A percentile compares a stretch with the other conserved stretches of the same genome.
phyloP scores from a whole-genome alignment of 129 eudicot species.

The Tagetes patula region DNA sequence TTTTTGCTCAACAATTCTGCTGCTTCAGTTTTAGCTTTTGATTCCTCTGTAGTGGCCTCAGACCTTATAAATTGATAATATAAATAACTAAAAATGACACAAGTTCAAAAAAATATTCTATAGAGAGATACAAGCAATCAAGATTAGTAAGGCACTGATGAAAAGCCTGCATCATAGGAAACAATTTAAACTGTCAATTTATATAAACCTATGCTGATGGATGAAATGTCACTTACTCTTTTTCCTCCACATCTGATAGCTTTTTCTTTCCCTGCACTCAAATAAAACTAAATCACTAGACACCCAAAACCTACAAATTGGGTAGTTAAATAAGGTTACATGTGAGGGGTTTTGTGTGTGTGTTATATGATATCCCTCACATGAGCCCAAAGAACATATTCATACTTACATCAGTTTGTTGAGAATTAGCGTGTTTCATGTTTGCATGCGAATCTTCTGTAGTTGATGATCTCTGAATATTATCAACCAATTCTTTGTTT shows the following conservation, averaged over 20 bases:
- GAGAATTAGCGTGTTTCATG: slow-evolving; percentile 10
- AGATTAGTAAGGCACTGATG: background rate
- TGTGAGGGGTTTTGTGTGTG: background rate
- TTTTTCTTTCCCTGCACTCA: slow-evolving; percentile 62
- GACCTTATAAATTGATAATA: slow-evolving; percentile 32
- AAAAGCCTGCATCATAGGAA: background rate
- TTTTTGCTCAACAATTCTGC: slow-evolving; percentile 50
- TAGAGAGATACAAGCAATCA: background rate
- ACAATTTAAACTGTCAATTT: background rate
- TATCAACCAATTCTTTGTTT: slow-evolving; percentile 13
- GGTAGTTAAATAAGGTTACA: background rate
- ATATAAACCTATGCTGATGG: background rate
- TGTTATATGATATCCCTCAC: background rate
- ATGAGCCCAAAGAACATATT: background rate
- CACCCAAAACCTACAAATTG: background rate
- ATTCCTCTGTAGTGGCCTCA: slow-evolving; percentile 45
- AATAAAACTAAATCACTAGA: slow-evolving; percentile 25
- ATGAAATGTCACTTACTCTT: slow-evolving; percentile 61
- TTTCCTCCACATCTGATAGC: slow-evolving; percentile 48
- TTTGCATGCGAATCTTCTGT: slow-evolving; percentile 18
- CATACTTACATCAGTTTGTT: slow-evolving; percentile 28
- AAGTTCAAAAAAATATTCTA: background rate
- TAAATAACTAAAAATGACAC: background rate
- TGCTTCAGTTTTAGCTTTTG: slow-evolving; percentile 40
- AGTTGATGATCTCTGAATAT: slow-evolving; percentile 29